These are phyloP conservation scores for Ophiostoma australiae DNA, from an alignment of 2,329 filamentous ascomycete genomes.

Conservation along the genomic window DNA sequence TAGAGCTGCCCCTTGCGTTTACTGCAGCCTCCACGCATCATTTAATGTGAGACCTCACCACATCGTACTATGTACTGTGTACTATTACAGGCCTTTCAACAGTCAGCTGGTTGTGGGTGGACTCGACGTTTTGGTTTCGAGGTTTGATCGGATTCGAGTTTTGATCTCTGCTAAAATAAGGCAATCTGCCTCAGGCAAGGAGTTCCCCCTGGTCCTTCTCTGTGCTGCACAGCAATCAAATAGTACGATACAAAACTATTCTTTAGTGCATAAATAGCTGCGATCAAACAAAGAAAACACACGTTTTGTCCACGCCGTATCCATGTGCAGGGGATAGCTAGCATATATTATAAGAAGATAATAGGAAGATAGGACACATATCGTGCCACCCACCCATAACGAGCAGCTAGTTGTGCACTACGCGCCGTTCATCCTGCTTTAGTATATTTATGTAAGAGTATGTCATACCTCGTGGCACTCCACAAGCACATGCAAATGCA, in stretches of 20 bases:
- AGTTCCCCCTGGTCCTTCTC: background rate
- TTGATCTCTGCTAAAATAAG: background rate
- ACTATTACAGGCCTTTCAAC: background rate
- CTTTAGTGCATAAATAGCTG: background rate
- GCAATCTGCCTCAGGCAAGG: constrained; percentile 3
- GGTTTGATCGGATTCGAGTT: background rate
- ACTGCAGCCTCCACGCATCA: constrained; percentile 1
- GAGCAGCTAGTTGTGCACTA: no score
- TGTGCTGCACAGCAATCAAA: no score
- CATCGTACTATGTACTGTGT: background rate
- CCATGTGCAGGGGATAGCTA: background rate
- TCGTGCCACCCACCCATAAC: no score
- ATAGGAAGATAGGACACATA: background rate
- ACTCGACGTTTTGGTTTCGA: background rate
- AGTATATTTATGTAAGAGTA: background rate
- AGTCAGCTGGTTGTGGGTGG: background rate
- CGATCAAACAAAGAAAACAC: constrained; percentile 7
- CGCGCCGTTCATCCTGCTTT: background rate
- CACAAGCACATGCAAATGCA: background rate
- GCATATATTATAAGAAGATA: background rate
- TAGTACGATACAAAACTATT: background rate
- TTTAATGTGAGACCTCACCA: background rate
- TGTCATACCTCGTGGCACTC: constrained; percentile 2
- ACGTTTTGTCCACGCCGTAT: constrained; percentile 5
- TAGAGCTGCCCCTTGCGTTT: background rate